phyloP scores from a whole-genome alignment of 495 filamentous ascomycete species.

The Monascus purpureus region DNA sequence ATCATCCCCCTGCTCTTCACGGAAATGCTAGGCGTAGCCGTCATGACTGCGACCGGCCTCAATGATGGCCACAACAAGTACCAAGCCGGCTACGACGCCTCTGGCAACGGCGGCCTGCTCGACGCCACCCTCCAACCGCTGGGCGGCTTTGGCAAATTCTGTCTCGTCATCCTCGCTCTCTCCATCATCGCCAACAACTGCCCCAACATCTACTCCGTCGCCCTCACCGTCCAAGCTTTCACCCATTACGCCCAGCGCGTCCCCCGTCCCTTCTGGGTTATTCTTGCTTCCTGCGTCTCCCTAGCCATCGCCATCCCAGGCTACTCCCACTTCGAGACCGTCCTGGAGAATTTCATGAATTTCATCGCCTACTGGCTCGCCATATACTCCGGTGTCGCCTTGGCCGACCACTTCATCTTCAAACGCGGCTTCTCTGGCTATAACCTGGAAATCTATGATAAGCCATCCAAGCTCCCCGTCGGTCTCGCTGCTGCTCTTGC shows the following conservation, averaged over 20 bases:
- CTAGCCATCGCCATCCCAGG: slow-evolving; percentile 67
- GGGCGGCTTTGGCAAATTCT: slow-evolving; percentile 70
- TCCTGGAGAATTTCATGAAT: slow-evolving; percentile 69
- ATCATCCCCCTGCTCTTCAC: slow-evolving; percentile 62
- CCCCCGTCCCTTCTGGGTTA: slow-evolving; percentile 66
- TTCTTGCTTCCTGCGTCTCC: slow-evolving; percentile 52
- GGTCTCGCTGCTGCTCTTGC: slow-evolving; percentile 57
- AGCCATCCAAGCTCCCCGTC: slow-evolving; percentile 45
- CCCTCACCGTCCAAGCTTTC: slow-evolving; percentile 60
- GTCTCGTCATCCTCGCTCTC: slow-evolving; percentile 63
- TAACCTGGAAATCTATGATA: slow-evolving; percentile 43
- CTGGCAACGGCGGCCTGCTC: slow-evolving; percentile 59
- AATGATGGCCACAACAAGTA: slow-evolving; percentile 41
- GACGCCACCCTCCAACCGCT: slow-evolving; percentile 51
- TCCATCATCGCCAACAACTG: slow-evolving; percentile 77
- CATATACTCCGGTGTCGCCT: slow-evolving; percentile 61
- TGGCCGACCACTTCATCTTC: slow-evolving; percentile 69
- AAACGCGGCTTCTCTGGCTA: slow-evolving; percentile 53
- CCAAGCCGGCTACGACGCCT: slow-evolving; percentile 40
- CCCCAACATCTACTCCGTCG: slow-evolving; percentile 80
- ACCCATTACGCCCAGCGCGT: slow-evolving; percentile 48
- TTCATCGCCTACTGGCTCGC: slow-evolving; percentile 75
- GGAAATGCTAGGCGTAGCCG: slow-evolving; percentile 64
- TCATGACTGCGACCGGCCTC: slow-evolving; percentile 46
- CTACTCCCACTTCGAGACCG: slow-evolving; percentile 55